Base-by-base conservation (phyloP, 352 stramenopile species). In the Pythium phragmiticola region DNA sequence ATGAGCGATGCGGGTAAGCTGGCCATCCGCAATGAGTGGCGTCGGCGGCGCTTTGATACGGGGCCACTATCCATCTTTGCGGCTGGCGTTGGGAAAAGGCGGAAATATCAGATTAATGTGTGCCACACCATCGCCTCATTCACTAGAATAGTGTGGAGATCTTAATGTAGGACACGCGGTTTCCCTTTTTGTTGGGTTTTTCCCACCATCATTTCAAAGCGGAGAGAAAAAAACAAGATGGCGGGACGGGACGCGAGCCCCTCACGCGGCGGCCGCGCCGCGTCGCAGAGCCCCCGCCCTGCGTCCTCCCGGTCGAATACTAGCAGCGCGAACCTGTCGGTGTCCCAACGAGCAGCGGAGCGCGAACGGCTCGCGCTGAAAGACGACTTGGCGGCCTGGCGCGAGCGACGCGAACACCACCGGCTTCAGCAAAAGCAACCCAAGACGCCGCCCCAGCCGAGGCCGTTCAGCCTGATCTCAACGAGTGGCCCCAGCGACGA, bases 341-440 rank as follows among this genome's bases (percentile, higher is more conserved):
- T 19, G 4, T 50, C 45, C 7, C 7, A 13, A 21, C 14, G 16
- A 12, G 19, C 45, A 41, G 5, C 37, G 5, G 53, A 63, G 4
- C 46, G 61, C 23, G 61, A 62, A 21, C 52, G 53, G 11, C 34
- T 26, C 13, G 21, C 34, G 42, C 43, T 53, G 21, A 57, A 41
- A 45, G 43, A 60, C 5, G 34, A 53, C 47, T 49, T 68, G 19
- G 53, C 62, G n/a, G 62, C 55, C 21, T 68, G 49, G 49, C 46
- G 48, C 33, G 39, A 42, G 36, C 45, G 33, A 12, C 56, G 56
- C 0, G 56, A 55, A 45, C 14, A 63, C n/a, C 45, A 37, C 36
- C 51, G 30, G 16, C 46, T 36, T 19, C 46, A 52, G 12, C 21
- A 55, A 12, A 28, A 52, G 42, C 16, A 57, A 30, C 37, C 58